Evolutionary conservation across 2,329 filamentous ascomycete species (phyloP).

Genomic region (Fusarium subtropicale): DNA sequence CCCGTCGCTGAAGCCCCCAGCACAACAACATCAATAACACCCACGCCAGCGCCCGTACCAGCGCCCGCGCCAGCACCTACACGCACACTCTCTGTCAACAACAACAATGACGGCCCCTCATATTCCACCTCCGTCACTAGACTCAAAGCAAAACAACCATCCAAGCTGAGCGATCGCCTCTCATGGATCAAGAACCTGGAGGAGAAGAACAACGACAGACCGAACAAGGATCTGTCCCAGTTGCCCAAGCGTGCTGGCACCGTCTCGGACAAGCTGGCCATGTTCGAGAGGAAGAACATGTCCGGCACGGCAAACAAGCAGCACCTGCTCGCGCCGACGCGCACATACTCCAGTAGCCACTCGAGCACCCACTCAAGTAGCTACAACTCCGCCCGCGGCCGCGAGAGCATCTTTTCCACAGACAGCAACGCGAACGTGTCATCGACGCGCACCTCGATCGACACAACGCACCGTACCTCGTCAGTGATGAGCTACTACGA

Average conservation of each 20-base stretch:
- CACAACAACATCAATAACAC: not conserved
- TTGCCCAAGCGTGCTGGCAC: slow-evolving; percentile 23
- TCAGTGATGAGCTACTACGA: slow-evolving; percentile 34
- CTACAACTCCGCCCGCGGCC: slow-evolving; percentile 1
- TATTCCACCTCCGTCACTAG: not conserved
- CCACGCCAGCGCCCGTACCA: fast-evolving
- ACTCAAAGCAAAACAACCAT: slow-evolving; percentile 18
- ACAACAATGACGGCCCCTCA: not conserved
- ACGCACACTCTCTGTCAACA: not conserved
- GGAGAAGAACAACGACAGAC: slow-evolving; percentile 7
- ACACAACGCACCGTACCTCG: slow-evolving; percentile 10
- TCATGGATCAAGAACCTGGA: slow-evolving; percentile 26
- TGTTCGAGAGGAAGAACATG: slow-evolving; percentile 27
- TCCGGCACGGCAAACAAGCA: slow-evolving; percentile 1
- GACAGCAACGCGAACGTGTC: slow-evolving; percentile 9
- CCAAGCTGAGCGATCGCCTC: slow-evolving; percentile 14
- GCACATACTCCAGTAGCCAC: slow-evolving; percentile 21
- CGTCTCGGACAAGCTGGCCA: slow-evolving; percentile 30
- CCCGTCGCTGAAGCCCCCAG: not conserved
- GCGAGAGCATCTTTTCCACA: slow-evolving; percentile 24
- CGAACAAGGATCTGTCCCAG: slow-evolving; percentile 9
- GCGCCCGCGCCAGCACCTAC: fast-evolving
- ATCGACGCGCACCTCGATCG: slow-evolving; percentile 19
- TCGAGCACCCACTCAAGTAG: slow-evolving; percentile 2
- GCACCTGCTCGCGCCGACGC: not conserved